These are phyloP conservation scores for Magnusiomyces paraingens DNA, from an alignment of 1,139 yeast species.

Conservation along the genomic window DNA sequence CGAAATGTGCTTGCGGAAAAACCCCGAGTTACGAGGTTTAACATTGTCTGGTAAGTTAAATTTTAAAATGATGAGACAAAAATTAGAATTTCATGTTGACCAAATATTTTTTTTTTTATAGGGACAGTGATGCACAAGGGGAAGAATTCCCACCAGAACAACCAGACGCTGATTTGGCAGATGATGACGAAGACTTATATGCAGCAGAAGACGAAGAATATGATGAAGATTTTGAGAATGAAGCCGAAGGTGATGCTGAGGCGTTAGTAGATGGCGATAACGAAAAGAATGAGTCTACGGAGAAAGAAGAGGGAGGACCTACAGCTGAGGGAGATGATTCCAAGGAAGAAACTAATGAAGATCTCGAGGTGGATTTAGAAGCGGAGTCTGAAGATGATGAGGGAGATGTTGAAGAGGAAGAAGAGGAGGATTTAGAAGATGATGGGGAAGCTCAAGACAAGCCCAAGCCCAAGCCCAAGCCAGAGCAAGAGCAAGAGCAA, in stretches of 20 bases:
- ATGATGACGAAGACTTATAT: slow-evolving; percentile 33
- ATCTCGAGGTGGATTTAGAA: slow-evolving; percentile 7
- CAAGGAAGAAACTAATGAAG: slow-evolving; percentile 3
- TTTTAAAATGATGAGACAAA: too few relatives aligned
- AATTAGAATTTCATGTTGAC: background rate
- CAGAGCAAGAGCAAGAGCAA: too few relatives aligned
- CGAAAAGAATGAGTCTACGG: slow-evolving; percentile 30
- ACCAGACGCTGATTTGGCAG: slow-evolving; percentile 47
- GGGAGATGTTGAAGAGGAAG: slow-evolving; percentile 12
- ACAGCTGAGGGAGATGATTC: slow-evolving; percentile 6
- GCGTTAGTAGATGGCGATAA: slow-evolving; percentile 30
- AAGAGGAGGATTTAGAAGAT: background rate
- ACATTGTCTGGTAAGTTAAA: slow-evolving; percentile 77
- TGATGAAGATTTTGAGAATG: slow-evolving; percentile 37
- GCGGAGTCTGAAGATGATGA: slow-evolving; percentile 8
- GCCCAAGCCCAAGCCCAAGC: too few relatives aligned
- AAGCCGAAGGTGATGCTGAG: slow-evolving; percentile 30
- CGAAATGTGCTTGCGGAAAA: slow-evolving; percentile 93
- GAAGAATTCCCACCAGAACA: slow-evolving; percentile 78
- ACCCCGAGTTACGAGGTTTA: slow-evolving; percentile 94
- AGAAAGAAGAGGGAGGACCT: slow-evolving; percentile 18
- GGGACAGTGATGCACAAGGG: slow-evolving; percentile 47
- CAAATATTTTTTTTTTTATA: slow-evolving; percentile 9
- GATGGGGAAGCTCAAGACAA: background rate
- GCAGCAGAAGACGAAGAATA: slow-evolving; percentile 34